Base-by-base conservation (phyloP, 2,329 filamentous ascomycete genomes). In the Fragosphaeria purpurea region DNA sequence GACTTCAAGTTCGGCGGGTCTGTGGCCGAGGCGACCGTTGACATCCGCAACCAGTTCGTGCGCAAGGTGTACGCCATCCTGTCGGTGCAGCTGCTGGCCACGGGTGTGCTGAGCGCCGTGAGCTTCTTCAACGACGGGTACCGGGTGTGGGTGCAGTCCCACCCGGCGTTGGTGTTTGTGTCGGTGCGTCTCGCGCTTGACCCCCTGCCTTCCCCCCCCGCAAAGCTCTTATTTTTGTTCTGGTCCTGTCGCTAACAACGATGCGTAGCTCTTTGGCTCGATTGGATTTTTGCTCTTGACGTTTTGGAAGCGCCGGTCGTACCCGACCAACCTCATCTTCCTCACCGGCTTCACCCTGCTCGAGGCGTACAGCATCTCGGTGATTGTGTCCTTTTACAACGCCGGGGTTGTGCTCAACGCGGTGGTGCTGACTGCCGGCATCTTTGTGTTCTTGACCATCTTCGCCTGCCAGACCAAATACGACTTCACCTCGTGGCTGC, bases 1-100 rank as follows among this genome's bases (percentile, higher is more conserved):
- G 91, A 97, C 69, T 97, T 97, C 81, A 97, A 96, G 86, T 97
- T 95, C 64, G 93, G 91, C 60, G 90, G 89, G 55, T 88, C 85
- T 13, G 90, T 97, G 53, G 85, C 90, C 58, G 93, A 97, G 73
- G 91, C 88, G 44, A 95, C 90, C 22, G 76, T 97, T 63, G 89
- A 95, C 62, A 95, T 98, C 65, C 86, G 91, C 60, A 95, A 96
- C 82, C 87, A 93, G 69, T 98, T 96, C 68, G 77, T 95, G 61
- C 85, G 90, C 69, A 97, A 97, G 75, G 93, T 98, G 64, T 98
- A 98, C 72, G 85, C 89, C 53, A 98, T 98, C 68, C 77, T 98
- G 71, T 95, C 93, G n/a, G 82, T 88, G 47, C 93, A 98, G 67
- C 82, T 98, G 49, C 74, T 97, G 63, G 81, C 85, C 52, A 98